Conservation (phyloP, 495 filamentous ascomycete species). For the Pyrenula massariospora region DNA sequence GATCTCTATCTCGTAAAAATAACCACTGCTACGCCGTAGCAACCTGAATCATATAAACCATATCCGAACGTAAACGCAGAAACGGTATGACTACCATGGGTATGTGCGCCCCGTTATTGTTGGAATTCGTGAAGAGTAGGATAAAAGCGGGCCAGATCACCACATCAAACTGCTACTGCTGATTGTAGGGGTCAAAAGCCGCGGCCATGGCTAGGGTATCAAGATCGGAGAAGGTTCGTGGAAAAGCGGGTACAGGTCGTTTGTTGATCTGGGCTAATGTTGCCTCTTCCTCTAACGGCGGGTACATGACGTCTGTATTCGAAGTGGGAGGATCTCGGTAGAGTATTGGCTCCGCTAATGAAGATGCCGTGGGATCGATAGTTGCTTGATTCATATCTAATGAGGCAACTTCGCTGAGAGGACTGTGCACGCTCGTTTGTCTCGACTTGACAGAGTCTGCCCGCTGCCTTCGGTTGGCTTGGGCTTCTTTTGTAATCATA, state of each 20-base stretch:
- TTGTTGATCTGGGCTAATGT: background rate
- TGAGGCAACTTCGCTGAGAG: background rate
- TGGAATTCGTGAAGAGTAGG: too few species aligned
- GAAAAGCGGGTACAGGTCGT: background rate
- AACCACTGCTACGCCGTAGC: too few species aligned
- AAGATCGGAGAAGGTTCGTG: background rate
- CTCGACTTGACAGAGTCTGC: background rate
- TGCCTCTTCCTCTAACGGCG: background rate
- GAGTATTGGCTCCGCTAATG: background rate
- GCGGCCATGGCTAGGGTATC: background rate
- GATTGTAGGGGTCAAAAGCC: background rate
- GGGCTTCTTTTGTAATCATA: background rate
- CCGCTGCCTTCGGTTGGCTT: background rate
- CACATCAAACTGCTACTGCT: background rate
- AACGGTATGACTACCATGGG: too few species aligned
- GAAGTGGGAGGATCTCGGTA: background rate
- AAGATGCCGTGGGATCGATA: background rate
- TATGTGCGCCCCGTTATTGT: too few species aligned
- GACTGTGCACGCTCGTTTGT: background rate
- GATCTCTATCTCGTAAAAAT: too few species aligned
- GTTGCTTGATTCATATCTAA: background rate
- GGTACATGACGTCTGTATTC: background rate
- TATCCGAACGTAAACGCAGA: too few species aligned
- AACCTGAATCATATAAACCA: too few species aligned
- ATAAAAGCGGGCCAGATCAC: too few species aligned